phyloP scores from a whole-genome alignment of 2,329 filamentous ascomycete genomes.

The Bipolaris gigantea region DNA sequence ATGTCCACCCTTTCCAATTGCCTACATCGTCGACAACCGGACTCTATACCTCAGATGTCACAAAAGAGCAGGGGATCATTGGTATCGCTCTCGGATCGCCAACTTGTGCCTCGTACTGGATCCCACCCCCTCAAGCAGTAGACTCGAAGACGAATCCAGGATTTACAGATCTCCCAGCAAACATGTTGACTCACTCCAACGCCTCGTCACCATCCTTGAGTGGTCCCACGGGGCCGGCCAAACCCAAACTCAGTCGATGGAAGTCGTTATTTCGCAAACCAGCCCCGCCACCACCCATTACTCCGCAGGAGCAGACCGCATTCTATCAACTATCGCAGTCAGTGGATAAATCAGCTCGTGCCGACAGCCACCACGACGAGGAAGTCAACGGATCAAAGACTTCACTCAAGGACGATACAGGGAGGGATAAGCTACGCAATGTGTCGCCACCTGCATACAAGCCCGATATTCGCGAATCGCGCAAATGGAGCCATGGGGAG shows the following conservation, averaged over 20 bases:
- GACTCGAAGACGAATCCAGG: conserved; percentile 8
- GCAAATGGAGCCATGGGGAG: conserved; percentile 26
- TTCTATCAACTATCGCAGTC: conserved; percentile 43
- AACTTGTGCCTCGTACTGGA: conserved; percentile 37
- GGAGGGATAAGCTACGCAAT: conserved; percentile 21
- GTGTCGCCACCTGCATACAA: conserved; percentile 36
- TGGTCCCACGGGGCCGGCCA: conserved; percentile 25
- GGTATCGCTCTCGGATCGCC: conserved; percentile 47
- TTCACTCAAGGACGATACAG: conserved; percentile 18
- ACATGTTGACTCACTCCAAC: conserved; percentile 5
- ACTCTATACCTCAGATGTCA: conserved; percentile 36
- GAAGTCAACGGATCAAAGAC: conserved; percentile 25
- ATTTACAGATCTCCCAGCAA: conserved; percentile 15
- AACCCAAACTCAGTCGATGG: conserved; percentile 45
- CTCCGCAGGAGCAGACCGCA: conserved; percentile 28
- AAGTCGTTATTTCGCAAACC: conserved; percentile 45
- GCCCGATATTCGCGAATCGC: conserved; percentile 34
- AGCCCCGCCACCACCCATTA: conserved; percentile 20
- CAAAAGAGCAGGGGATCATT: conserved; percentile 37
- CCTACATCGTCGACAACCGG: conserved; percentile 36
- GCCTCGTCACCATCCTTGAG: conserved; percentile 12
- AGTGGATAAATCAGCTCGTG: conserved; percentile 24
- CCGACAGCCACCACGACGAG: conserved; percentile 40
- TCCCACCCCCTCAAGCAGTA: conserved; percentile 24
- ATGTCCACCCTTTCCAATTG: conserved; percentile 32